phyloP scores from a whole-genome alignment of 2,329 filamentous ascomycete species.

The Ascochyta fabae region DNA sequence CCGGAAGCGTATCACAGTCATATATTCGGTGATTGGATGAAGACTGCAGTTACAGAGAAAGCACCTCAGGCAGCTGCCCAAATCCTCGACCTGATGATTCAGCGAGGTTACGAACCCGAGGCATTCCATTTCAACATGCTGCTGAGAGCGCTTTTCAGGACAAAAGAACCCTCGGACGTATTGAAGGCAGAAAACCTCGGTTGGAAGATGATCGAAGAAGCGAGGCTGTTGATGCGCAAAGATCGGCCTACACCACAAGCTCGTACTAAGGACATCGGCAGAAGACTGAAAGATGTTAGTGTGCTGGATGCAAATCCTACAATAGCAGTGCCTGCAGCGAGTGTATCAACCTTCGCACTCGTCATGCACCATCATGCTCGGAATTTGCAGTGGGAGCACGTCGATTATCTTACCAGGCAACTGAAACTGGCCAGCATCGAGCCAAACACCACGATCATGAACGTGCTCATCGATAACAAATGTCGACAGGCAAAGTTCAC shows the following conservation, averaged over 20 bases:
- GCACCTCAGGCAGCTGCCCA: slow-evolving; percentile 68
- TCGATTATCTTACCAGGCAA: slow-evolving; percentile 41
- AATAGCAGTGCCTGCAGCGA: slow-evolving; percentile 33
- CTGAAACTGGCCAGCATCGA: slow-evolving; percentile 28
- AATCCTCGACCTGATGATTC: slow-evolving; percentile 78
- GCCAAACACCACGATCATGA: slow-evolving; percentile 41
- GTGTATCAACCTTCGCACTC: slow-evolving; percentile 39
- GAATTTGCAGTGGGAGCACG: slow-evolving; percentile 41
- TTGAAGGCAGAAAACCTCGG: slow-evolving; percentile 46
- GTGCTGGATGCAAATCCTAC: slow-evolving; percentile 1
- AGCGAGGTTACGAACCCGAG: slow-evolving; percentile 70
- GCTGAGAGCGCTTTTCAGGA: slow-evolving; percentile 76
- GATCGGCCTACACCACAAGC: not conserved
- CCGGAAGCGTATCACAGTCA: slow-evolving; percentile 71
- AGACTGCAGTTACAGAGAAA: slow-evolving; percentile 74
- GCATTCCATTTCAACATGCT: slow-evolving; percentile 82
- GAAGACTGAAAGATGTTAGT: not conserved
- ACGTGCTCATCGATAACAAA: slow-evolving; percentile 41
- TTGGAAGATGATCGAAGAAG: slow-evolving; percentile 45
- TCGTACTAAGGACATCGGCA: slow-evolving; percentile 4
- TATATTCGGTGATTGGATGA: slow-evolving; percentile 88
- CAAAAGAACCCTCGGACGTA: slow-evolving; percentile 23
- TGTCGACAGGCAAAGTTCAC: slow-evolving; percentile 38
- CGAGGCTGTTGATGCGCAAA: slow-evolving; percentile 9
- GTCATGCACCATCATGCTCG: slow-evolving; percentile 42